phyloP scores from a whole-genome alignment of 257 asterid species.

The Eustoma russellianum region DNA sequence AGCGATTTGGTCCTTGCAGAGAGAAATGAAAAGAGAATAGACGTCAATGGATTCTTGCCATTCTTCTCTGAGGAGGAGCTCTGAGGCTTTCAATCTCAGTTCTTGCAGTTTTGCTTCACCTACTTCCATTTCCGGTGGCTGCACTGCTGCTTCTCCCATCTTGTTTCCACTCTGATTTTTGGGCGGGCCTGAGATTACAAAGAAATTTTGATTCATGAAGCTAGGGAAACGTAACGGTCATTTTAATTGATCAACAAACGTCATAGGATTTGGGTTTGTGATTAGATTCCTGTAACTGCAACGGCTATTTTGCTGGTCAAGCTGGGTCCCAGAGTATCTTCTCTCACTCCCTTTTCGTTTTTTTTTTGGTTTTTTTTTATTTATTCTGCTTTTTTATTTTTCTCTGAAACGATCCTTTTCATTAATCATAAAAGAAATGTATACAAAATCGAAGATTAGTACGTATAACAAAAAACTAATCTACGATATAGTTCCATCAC shows the following conservation, averaged over 20 bases:
- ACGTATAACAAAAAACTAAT: no score
- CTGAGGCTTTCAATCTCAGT: slow-evolving; percentile 76
- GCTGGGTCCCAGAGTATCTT: background rate
- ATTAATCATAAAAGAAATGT: no score
- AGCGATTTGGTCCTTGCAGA: slow-evolving; percentile 33
- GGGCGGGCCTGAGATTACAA: background rate
- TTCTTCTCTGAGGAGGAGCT: slow-evolving; percentile 66
- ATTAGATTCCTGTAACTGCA: slow-evolving; percentile 3
- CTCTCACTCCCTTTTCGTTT: background rate
- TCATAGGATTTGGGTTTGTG: background rate
- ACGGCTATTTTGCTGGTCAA: slow-evolving; percentile 11
- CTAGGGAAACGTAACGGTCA: slow-evolving; percentile 12
- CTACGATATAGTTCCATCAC: no score
- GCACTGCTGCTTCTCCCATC: slow-evolving; percentile 22
- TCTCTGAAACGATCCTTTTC: no score
- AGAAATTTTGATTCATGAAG: slow-evolving; percentile 10
- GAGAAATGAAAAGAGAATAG: slow-evolving; percentile 49
- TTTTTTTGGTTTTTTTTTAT: background rate
- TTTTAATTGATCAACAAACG: no score
- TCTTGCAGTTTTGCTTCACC: slow-evolving; percentile 42
- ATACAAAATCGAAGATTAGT: no score
- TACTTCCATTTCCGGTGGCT: slow-evolving; percentile 19
- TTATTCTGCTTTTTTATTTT: no score
- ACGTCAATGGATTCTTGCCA: slow-evolving; percentile 40
- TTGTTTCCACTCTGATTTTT: background rate